A percentile compares a stretch with the other conserved stretches of the same genome.
phyloP scores from a whole-genome alignment of 2,329 filamentous ascomycete species.

The Fusarium sp. region DNA sequence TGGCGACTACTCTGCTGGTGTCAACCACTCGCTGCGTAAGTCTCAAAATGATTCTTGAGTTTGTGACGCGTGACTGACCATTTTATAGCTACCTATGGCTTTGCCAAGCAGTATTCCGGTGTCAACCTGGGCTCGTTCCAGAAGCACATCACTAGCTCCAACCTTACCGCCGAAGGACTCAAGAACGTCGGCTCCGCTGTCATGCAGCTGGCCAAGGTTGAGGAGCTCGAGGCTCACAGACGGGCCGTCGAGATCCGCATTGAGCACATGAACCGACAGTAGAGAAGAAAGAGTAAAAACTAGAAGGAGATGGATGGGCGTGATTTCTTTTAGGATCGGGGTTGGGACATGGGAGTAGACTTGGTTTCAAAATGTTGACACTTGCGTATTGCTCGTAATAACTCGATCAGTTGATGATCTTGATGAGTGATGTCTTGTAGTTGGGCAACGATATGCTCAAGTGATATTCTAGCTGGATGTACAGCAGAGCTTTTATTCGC shows the following conservation, averaged over 20 bases:
- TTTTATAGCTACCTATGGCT: conserved; percentile 87
- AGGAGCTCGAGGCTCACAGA: conserved; percentile 94
- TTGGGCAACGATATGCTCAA: conserved; percentile 2
- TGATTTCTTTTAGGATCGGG: conserved; percentile 23
- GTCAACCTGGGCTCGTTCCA: conserved; percentile 96
- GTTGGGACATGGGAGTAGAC: conserved; percentile 22
- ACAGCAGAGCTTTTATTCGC: conserved; percentile 32
- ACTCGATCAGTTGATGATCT: neutral
- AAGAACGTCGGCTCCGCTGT: conserved; percentile 88
- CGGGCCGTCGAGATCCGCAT: conserved; percentile 89
- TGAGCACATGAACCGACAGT: conserved; percentile 56
- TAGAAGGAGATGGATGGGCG: conserved; percentile 21
- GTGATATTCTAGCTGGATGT: conserved; percentile 29
- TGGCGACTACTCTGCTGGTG: conserved; percentile 96
- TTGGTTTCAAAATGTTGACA: conserved; percentile 9
- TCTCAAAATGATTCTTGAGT: conserved; percentile 42
- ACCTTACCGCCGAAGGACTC: conserved; percentile 87
- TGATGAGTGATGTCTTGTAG: neutral
- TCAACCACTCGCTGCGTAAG: conserved; percentile 97
- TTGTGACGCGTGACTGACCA: conserved; percentile 29
- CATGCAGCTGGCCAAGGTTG: conserved; percentile 94
- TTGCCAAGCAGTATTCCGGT: conserved; percentile 97
- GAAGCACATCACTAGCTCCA: conserved; percentile 97
- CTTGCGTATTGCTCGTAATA: neutral
- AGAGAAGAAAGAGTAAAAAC: conserved; percentile 10